phyloP scores from a whole-genome alignment of 257 asterid genomes.

The Lycium ferocissimum region DNA sequence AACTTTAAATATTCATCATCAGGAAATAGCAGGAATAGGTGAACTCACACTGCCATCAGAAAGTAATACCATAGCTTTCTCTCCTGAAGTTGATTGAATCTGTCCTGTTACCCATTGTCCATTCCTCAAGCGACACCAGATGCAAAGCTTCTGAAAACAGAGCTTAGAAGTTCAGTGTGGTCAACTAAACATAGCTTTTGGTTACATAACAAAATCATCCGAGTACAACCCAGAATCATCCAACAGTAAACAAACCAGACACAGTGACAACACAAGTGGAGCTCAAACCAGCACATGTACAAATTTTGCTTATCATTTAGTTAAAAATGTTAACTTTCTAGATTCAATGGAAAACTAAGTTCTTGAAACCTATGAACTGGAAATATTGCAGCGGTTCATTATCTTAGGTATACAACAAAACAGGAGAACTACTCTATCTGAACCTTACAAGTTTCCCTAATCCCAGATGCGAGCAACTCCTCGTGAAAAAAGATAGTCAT shows the following conservation, averaged over 20 bases:
- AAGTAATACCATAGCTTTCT: conserved; percentile 65
- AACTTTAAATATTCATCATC: neutral
- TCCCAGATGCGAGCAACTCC: neutral
- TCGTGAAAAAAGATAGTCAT: neutral
- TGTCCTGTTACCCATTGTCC: conserved; percentile 77
- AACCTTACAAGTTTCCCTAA: neutral
- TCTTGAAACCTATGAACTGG: neutral
- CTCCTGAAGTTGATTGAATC: conserved; percentile 78
- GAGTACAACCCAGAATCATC: neutral
- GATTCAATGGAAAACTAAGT: neutral
- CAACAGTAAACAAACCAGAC: neutral
- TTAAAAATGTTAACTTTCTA: neutral
- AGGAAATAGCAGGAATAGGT: conserved; percentile 28
- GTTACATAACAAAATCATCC: neutral
- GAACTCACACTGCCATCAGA: conserved; percentile 75
- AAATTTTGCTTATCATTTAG: neutral
- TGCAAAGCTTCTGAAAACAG: conserved; percentile 68
- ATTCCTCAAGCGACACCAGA: conserved; percentile 73
- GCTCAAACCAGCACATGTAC: neutral
- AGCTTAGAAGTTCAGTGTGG: conserved; percentile 27
- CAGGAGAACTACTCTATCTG: neutral
- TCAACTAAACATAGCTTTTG: conserved; percentile 29
- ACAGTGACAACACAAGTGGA: neutral
- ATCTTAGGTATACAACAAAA: neutral
- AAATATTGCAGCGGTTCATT: neutral